These are phyloP conservation scores for Colletotrichum tabaci DNA, from an alignment of 2,329 filamentous ascomycete species.

Conservation along the genomic window DNA sequence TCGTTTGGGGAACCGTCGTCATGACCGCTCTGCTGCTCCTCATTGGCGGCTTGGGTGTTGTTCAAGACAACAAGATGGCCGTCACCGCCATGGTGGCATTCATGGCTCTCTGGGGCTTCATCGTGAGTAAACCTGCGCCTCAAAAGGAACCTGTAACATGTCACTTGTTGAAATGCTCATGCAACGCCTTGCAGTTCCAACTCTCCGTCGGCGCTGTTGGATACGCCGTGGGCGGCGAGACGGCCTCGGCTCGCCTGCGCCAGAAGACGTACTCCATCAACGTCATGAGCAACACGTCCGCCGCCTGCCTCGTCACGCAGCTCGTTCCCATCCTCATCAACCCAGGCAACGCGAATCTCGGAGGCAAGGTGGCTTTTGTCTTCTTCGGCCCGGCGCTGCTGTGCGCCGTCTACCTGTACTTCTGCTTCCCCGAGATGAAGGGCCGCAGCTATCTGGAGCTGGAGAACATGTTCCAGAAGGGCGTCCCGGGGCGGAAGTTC, in stretches of 20 bases:
- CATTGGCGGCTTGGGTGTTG: no score
- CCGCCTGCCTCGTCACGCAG: background rate
- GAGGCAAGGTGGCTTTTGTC: no score
- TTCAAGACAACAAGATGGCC: no score
- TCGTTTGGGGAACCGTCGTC: slow-evolving; percentile 51
- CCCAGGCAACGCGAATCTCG: no score
- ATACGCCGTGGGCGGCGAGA: slow-evolving; percentile 32
- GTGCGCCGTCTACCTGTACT: no score
- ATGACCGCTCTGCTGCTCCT: slow-evolving; percentile 10
- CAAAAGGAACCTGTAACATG: no score
- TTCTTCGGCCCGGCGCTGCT: no score
- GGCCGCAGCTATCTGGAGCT: slow-evolving; percentile 45
- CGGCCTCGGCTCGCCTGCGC: slow-evolving; percentile 26
- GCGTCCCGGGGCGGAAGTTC: slow-evolving; percentile 13
- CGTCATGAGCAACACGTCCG: slow-evolving; percentile 31
- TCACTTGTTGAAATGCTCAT: no score
- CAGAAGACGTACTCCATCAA: slow-evolving; percentile 35
- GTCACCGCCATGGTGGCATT: no score
- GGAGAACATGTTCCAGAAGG: slow-evolving; percentile 44
- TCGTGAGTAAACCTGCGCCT: no score
- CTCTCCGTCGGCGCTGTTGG: slow-evolving; percentile 22
- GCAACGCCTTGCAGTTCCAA: slow-evolving; percentile 17
- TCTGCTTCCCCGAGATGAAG: background rate
- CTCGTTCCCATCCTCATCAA: no score
- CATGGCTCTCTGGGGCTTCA: no score